Base-by-base conservation (phyloP, 768 basidiomycete species). In the Termitomyces heimii region DNA sequence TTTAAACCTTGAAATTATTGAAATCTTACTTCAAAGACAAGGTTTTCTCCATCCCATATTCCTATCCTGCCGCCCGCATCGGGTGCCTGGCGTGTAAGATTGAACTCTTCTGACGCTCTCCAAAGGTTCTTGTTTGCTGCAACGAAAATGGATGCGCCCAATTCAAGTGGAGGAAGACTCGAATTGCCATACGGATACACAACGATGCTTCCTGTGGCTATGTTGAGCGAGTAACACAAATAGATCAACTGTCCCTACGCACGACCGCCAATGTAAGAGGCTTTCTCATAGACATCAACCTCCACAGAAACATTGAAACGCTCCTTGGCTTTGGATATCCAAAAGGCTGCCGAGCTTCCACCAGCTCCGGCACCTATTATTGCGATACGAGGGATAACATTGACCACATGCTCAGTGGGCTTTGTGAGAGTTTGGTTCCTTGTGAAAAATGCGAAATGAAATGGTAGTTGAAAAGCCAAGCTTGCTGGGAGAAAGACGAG, bases 291-390 rank as follows among this genome's bases (percentile, higher is more conserved):
- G 4, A 97, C 81, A 64, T 96, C 92, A 14, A 97, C 77, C 52
- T 89, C 84, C 3, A 92, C 77, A 55, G 88, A 78, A 34, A 92
- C 62, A 3, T 81, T 84, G 56, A 79, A 85, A 26, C 88, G 76
- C 61, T 89, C 79, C 63, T 86, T 85, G 28, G 88, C 89, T 67
- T 88, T 88, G 20, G 82, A 80, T 53, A 95, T 85, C 86, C 93
- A 90, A 66, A 83, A 90, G 2, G 85, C 92, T 22, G 93, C 89
- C 26, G 91, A 88, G 16, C 82, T 83, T 9, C 94, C 94, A 10
- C 78, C 92, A 14, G 94, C 93, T 28, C 94, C 94, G 0, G 94
- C 94, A 18, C 94, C 94, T 54, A 97, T 82, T 65, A 97, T 85
- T 8, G 94, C 94, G 63, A 97, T 79, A 47, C 86, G 73, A 45